Evolutionary conservation across 768 basidiomycete species (phyloP).

Genomic region (Punctularia strigosozonata): DNA sequence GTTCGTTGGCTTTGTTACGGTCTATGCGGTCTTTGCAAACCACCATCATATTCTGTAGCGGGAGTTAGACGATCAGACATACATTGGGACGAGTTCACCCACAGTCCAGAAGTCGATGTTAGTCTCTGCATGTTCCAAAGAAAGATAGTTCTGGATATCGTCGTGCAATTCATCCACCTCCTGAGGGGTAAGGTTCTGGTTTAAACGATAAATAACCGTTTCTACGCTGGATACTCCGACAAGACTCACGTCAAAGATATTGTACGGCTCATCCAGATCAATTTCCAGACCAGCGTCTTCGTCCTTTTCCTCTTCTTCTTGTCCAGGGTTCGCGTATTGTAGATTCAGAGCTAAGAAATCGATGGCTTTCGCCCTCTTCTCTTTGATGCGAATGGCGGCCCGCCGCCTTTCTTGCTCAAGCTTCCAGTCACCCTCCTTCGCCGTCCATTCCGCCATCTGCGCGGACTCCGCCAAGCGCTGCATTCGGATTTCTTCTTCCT

Average conservation of each 20-base stretch:
- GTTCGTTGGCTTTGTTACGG: slow-evolving; percentile 47
- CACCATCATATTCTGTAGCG: slow-evolving; percentile 84
- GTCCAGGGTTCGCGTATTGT: slow-evolving; percentile 72
- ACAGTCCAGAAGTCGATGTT: slow-evolving; percentile 99
- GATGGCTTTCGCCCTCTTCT: slow-evolving; percentile 96
- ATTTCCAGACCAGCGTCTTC: slow-evolving; percentile 88
- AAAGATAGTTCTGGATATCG: slow-evolving; percentile 87
- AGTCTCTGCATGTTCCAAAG: slow-evolving; percentile 69
- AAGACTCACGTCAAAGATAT: slow-evolving; percentile 79
- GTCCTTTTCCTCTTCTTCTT: slow-evolving; percentile 52
- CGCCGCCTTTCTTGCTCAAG: slow-evolving; percentile 85
- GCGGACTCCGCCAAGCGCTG: slow-evolving; percentile 85
- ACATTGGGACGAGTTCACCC: slow-evolving; percentile 13
- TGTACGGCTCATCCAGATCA: slow-evolving; percentile 96
- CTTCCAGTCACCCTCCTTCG: slow-evolving; percentile 95
- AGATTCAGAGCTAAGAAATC: slow-evolving; percentile 96
- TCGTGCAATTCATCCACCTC: slow-evolving; percentile 92
- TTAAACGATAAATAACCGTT: slow-evolving; percentile 3
- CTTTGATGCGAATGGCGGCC: slow-evolving; percentile 89
- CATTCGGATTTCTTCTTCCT: slow-evolving; percentile 89
- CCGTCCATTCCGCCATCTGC: slow-evolving; percentile 97
- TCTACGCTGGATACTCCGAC: neutral
- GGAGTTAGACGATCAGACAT: neutral
- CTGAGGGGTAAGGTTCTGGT: slow-evolving; percentile 68
- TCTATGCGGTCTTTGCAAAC: slow-evolving; percentile 89